phyloP scores from a whole-genome alignment of 1,139 yeast genomes.

The Zygosaccharomyces pseudobailii region DNA sequence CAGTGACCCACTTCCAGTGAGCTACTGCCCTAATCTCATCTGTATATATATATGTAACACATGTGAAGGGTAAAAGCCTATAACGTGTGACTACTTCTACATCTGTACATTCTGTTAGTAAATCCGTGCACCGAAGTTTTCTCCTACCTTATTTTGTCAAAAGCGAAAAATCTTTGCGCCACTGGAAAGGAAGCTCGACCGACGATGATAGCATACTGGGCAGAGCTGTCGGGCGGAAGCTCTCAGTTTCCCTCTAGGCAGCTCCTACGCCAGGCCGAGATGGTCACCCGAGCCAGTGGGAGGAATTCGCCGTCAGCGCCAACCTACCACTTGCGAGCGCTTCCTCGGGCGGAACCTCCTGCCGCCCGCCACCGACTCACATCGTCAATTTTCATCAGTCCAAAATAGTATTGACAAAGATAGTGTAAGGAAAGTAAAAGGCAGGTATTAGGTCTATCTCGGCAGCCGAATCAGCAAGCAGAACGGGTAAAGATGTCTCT shows the following conservation, averaged over 20 bases:
- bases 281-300: too few species aligned
- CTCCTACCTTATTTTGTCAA: not conserved
- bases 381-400: not conserved
- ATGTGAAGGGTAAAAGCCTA: not conserved
- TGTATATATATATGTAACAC: slow-evolving; percentile 4
- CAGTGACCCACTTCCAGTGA: slow-evolving; percentile 23
- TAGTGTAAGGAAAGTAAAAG: not conserved
- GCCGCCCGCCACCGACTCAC: not conserved
- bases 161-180: not conserved
- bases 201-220: not conserved
- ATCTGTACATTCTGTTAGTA: not conserved
- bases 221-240: not conserved
- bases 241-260: too few species aligned
- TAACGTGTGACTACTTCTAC: not conserved
- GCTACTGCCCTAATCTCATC: not conserved
- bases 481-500: slow-evolving; percentile 32
- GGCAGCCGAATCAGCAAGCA: slow-evolving; percentile 3
- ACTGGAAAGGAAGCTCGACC: not conserved
- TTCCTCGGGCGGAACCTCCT: not conserved
- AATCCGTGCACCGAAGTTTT: not conserved
- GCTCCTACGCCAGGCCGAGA: not conserved
- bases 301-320: too few species aligned
- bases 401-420: not conserved
- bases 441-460: slow-evolving; percentile 1
- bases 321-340: too few species aligned